Base-by-base conservation (phyloP, 257 asterid species). In the Vinca minor region DNA sequence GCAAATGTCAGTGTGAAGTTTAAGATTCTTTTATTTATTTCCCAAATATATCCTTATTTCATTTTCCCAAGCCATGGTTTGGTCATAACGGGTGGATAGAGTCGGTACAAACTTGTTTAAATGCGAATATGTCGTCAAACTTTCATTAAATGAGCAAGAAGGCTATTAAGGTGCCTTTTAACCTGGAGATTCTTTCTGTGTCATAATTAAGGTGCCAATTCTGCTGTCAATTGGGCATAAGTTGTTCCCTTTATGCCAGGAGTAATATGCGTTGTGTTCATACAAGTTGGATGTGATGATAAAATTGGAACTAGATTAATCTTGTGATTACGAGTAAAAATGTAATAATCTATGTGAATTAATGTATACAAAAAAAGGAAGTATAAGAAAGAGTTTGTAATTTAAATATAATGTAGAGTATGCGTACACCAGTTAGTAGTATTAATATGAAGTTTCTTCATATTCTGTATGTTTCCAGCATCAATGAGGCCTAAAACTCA, bases 221-320 rank as follows among this genome's bases (percentile, higher is more conserved):
- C n/a, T n/a, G n/a, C n/a, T 28, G 46, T 45, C 55, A 66, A 57
- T 48, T 64, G 18, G 28, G 29, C 49, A 25, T 45, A 38, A 55
- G 55, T 53, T 36, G 26, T n/a, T 25, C 75, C 68, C 61, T 31
- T 47, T 48, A 8, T n/a, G 54, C 58, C 4, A 26, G 54, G 77
- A 67, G 66, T 59, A 65, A 66, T 55, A 65, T 63, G 46, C 46
- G 32, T 48, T 34, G 59, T 66, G 55, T 56, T 32, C 53, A 25
- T 64, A 50, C 70, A 64, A 74, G 77, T 71, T 47, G 77, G 1
- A n/a, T n/a, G n/a, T n/a, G n/a, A n/a, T n/a, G n/a, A n/a, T n/a
- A n/a, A n/a, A n/a, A n/a, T n/a, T n/a, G n/a, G 23, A 47, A 44
- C n/a, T n/a, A n/a, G n/a, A n/a, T 48, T 41, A 62, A 32, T 42